Percentiles rank a stretch among this genome's conserved stretches.
Conservation (phyloP, 1,284 basidiomycete genomes). For the Leccinum colubrinum region DNA sequence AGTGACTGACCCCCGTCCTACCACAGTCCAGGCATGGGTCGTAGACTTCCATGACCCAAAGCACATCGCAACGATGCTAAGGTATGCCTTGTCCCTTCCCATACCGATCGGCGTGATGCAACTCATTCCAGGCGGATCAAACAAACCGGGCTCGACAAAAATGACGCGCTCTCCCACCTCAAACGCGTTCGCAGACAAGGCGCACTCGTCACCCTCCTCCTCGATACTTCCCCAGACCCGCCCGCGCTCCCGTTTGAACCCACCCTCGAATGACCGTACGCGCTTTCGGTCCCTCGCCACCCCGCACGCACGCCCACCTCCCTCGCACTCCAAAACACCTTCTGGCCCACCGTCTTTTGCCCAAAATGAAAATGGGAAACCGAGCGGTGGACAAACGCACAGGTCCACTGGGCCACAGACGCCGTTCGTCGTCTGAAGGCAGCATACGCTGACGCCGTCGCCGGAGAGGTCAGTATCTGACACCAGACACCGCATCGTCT, state of each 20-base stretch:
- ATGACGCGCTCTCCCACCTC: slow-evolving; percentile 65
- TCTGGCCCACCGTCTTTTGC: too few species aligned
- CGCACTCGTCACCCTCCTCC: slow-evolving; percentile 50
- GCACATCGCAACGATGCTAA: slow-evolving; percentile 61
- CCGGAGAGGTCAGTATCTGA: too few species aligned
- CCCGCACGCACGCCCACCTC: too few species aligned
- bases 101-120: slow-evolving; percentile 1
- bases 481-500: neutral
- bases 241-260: slow-evolving; percentile 41
- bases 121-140: slow-evolving; percentile 61
- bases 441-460: too few species aligned
- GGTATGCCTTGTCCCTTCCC: slow-evolving; percentile 37
- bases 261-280: slow-evolving; percentile 48
- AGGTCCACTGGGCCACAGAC: too few species aligned
- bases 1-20: slow-evolving; percentile 3
- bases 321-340: too few species aligned
- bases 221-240: slow-evolving; percentile 39
- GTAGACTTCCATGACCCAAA: slow-evolving; percentile 77
- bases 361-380: too few species aligned
- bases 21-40: slow-evolving; percentile 67
- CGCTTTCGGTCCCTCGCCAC: slow-evolving; percentile 43
- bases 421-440: too few species aligned
- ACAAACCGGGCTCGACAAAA: slow-evolving; percentile 51
- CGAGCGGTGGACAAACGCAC: too few species aligned
- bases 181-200: slow-evolving; percentile 71